A percentile compares a stretch with the other conserved stretches of the same genome.
These are phyloP conservation scores for Acanthamoeba lenticulata DNA, from an alignment of 208 protist species.

Conservation along the genomic window DNA sequence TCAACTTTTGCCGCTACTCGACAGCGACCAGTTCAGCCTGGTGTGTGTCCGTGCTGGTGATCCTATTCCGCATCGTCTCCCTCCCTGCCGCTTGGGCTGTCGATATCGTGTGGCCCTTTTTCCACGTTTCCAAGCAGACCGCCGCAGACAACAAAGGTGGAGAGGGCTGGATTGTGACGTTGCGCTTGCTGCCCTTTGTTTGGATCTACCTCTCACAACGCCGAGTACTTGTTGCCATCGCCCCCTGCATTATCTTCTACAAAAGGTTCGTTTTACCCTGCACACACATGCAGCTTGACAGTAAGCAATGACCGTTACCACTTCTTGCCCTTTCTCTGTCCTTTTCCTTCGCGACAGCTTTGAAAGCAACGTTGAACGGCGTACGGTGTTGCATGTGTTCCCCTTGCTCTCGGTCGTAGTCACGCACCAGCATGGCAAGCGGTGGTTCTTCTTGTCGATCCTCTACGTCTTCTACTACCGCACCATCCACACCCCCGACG, in stretches of 20 bases:
- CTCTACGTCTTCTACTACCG: slow-evolving; percentile 29
- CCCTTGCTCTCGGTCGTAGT: not conserved
- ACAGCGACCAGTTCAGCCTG: not conserved
- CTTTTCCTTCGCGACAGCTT: not conserved
- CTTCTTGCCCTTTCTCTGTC: not conserved
- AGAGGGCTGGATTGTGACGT: not conserved
- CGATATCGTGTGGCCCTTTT: not conserved
- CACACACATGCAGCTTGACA: too few relatives aligned
- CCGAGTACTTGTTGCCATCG: not conserved
- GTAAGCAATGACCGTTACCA: not conserved
- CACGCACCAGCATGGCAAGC: not conserved
- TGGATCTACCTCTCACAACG: not conserved
- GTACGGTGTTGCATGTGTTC: not conserved
- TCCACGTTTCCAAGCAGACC: not conserved
- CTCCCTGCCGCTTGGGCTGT: not conserved
- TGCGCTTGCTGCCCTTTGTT: not conserved
- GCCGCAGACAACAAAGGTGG: not conserved
- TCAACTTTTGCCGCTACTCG: slow-evolving; percentile 14
- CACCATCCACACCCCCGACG: not conserved
- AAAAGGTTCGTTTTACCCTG: not conserved
- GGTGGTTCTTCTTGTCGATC: not conserved
- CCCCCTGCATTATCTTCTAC: slow-evolving; percentile 1
- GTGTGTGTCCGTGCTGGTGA: not conserved
- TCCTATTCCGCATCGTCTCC: not conserved
- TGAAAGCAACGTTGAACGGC: not conserved